Percentiles rank a stretch among this genome's conserved stretches.
Evolutionary conservation across 352 stramenopile species (phyloP).

Genomic region (Globisporangium middletonii): DNA sequence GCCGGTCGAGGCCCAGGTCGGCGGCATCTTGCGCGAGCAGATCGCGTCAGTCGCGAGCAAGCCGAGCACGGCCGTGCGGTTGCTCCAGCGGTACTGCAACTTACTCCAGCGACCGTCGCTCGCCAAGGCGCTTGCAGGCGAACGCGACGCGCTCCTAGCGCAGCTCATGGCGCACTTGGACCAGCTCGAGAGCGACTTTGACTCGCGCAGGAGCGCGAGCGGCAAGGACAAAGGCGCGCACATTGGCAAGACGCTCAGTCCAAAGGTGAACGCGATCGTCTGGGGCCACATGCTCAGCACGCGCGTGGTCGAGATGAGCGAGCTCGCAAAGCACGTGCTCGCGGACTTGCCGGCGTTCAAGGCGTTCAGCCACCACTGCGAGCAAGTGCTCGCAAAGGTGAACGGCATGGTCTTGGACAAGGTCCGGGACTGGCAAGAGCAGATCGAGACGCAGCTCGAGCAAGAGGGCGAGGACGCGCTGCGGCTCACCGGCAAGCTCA

Average conservation of each 20-base stretch:
- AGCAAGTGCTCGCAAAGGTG: slow-evolving; percentile 45
- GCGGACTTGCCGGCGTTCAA: slow-evolving; percentile 60
- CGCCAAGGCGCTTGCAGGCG: slow-evolving; percentile 57
- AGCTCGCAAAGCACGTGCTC: slow-evolving; percentile 48
- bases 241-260: slow-evolving; percentile 78
- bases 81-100: slow-evolving; percentile 85
- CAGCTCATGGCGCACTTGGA: slow-evolving; percentile 84
- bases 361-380: slow-evolving; percentile 42
- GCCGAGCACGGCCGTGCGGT: slow-evolving; percentile 55
- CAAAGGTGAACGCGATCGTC: slow-evolving; percentile 78
- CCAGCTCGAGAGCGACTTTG: slow-evolving; percentile 85
- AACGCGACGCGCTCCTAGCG: slow-evolving; percentile 85
- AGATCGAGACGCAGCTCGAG: slow-evolving; percentile 63
- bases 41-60: slow-evolving; percentile 55
- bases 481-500: slow-evolving; percentile 79
- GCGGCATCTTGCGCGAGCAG: slow-evolving; percentile 70
- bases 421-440: slow-evolving; percentile 82
- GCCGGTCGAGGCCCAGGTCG: slow-evolving; percentile 82
- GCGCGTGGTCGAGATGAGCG: slow-evolving; percentile 50
- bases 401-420: slow-evolving; percentile 69
- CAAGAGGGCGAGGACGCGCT: slow-evolving; percentile 54
- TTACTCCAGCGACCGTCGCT: slow-evolving; percentile 79
- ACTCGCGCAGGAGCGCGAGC: slow-evolving; percentile 32
- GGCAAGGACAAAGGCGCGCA: slow-evolving; percentile 34
- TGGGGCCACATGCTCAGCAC: slow-evolving; percentile 73